phyloP scores from a whole-genome alignment of 2,329 filamentous ascomycete genomes.

The Neopestalotiopsis sp. region DNA sequence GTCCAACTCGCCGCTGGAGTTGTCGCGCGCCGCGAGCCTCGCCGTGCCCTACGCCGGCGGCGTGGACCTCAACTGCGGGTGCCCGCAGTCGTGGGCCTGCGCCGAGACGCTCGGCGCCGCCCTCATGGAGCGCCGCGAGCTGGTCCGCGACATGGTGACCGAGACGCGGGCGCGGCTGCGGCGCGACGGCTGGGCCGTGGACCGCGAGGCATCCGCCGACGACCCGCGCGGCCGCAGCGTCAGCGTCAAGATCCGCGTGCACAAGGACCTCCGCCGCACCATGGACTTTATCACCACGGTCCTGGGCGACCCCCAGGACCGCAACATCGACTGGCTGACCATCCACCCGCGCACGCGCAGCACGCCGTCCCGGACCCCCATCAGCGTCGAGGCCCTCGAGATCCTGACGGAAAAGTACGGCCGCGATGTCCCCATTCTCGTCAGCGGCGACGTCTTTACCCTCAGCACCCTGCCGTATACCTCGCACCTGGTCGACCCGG shows the following conservation, averaged over 20 bases:
- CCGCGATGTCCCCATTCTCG: slow-evolving; percentile 63
- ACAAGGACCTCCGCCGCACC: slow-evolving; percentile 65
- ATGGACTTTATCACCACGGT: slow-evolving; percentile 69
- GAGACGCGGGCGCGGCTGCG: slow-evolving; percentile 58
- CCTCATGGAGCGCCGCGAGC: slow-evolving; percentile 68
- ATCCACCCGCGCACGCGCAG: slow-evolving; percentile 69
- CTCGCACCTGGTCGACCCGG: slow-evolving; percentile 35
- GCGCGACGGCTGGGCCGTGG: slow-evolving; percentile 58
- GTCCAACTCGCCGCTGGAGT: slow-evolving; percentile 63
- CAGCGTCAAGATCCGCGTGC: slow-evolving; percentile 74
- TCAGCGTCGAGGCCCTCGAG: slow-evolving; percentile 65
- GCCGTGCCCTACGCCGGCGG: slow-evolving; percentile 67
- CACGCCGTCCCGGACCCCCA: slow-evolving; percentile 66
- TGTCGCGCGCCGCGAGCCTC: slow-evolving; percentile 66
- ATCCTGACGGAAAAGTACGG: slow-evolving; percentile 58
- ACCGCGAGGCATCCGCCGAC: slow-evolving; percentile 46
- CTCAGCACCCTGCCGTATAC: slow-evolving; percentile 54
- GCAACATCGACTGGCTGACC: slow-evolving; percentile 70
- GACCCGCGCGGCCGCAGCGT: slow-evolving; percentile 59
- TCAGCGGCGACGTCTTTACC: slow-evolving; percentile 73
- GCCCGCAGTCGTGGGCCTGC: slow-evolving; percentile 75
- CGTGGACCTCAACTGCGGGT: slow-evolving; percentile 75
- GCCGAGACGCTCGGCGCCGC: slow-evolving; percentile 70
- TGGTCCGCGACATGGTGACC: slow-evolving; percentile 69
- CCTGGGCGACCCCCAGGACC: slow-evolving; percentile 51